These are phyloP conservation scores for Citrus glauca DNA, from an alignment of 345 rosid genomes.

Conservation along the genomic window DNA sequence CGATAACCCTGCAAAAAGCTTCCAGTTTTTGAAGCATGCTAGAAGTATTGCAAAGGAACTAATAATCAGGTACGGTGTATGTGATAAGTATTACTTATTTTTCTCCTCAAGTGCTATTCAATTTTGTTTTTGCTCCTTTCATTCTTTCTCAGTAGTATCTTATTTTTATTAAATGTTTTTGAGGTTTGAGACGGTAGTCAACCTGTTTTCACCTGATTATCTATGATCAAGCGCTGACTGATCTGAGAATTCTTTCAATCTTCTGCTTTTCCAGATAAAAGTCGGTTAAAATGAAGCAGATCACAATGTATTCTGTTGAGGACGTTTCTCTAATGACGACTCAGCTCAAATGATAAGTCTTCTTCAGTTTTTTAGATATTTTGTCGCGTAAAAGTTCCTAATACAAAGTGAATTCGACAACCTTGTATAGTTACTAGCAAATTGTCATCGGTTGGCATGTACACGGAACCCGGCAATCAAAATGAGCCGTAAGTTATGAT, in stretches of 20 bases:
- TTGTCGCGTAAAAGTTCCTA: neutral
- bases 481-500: neutral
- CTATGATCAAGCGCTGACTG: neutral
- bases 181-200: neutral
- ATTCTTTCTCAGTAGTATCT: neutral
- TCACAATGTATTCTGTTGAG: neutral
- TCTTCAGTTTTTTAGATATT: neutral
- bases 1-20: slow-evolving; percentile 31
- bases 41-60: slow-evolving; percentile 46
- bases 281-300: neutral
- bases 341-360: neutral
- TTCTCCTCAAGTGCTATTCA: no score
- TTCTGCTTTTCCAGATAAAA: neutral
- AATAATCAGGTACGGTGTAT: slow-evolving; percentile 11
- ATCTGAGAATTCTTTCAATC: neutral
- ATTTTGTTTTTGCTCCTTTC: neutral
- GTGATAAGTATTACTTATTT: neutral
- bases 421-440: neutral
- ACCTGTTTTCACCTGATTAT: neutral
- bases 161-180: neutral
- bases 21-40: slow-evolving; percentile 38
- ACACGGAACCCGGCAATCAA: neutral
- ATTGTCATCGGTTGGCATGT: neutral
- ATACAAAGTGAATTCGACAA: neutral
- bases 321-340: neutral